Percentiles rank a stretch among this genome's conserved stretches.
phyloP scores from a whole-genome alignment of 352 stramenopile genomes.

The Phytophthora pisi region DNA sequence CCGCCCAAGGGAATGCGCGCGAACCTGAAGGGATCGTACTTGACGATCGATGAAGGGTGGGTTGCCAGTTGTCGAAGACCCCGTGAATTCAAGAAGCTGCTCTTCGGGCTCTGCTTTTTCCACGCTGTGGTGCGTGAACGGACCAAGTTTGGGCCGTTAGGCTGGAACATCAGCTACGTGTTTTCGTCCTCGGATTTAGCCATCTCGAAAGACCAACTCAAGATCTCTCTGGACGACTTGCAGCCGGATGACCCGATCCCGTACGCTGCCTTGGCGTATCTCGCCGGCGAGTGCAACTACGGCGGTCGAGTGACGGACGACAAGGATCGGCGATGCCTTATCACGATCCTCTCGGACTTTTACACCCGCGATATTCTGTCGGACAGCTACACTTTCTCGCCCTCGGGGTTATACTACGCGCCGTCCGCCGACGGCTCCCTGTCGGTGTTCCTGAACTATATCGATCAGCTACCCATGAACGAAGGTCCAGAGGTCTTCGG shows the following conservation, averaged over 20 bases:
- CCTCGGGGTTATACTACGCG: conserved; percentile 84
- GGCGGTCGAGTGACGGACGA: conserved; percentile 95
- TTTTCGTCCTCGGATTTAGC: conserved; percentile 86
- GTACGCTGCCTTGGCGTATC: conserved; percentile 92
- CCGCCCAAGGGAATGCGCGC: conserved; percentile 94
- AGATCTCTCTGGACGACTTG: conserved; percentile 83
- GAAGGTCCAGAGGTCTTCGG: conserved; percentile 89
- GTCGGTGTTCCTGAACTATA: conserved; percentile 73
- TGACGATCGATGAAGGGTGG: conserved; percentile 83
- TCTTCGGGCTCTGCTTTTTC: conserved; percentile 94
- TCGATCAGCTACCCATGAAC: conserved; percentile 84
- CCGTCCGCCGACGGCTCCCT: conserved; percentile 52
- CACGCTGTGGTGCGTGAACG: conserved; percentile 87
- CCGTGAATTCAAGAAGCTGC: conserved; percentile 81
- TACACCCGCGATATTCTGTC: conserved; percentile 80
- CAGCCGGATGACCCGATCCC: conserved; percentile 70
- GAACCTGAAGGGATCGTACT: conserved; percentile 93
- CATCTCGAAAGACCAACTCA: conserved; percentile 88
- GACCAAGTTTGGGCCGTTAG: conserved; percentile 84
- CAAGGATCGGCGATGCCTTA: conserved; percentile 90
- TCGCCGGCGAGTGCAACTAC: conserved; percentile 96
- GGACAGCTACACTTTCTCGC: conserved; percentile 82
- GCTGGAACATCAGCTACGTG: conserved; percentile 92
- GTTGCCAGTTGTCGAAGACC: conserved; percentile 64
- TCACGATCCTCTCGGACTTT: conserved; percentile 88